phyloP scores from a whole-genome alignment of 441 rosid species.

The Erysimum pusillum region DNA sequence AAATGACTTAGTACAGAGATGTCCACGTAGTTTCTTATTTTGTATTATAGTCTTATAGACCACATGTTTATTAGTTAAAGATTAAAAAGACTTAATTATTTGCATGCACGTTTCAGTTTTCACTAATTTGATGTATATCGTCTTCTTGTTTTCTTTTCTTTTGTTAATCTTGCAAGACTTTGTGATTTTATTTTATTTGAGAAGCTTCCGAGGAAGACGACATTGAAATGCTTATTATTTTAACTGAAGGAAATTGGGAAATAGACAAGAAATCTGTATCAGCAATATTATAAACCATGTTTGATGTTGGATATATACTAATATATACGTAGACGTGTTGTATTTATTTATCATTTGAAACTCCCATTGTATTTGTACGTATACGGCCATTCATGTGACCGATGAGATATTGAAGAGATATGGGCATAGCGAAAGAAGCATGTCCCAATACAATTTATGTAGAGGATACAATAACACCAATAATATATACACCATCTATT shows the following conservation, averaged over 20 bases:
- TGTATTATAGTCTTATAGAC: background rate
- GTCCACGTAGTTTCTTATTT: constrained; percentile 2
- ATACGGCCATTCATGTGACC: constrained; percentile 46
- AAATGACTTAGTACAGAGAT: background rate
- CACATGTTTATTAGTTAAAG: constrained; percentile 1
- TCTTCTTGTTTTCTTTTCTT: background rate
- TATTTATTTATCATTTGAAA: background rate
- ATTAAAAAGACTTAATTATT: background rate
- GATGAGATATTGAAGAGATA: constrained; percentile 40
- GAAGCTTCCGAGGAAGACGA: constrained; percentile 39
- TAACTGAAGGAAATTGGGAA: constrained; percentile 11
- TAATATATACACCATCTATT: constrained; percentile 10
- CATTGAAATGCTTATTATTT: background rate
- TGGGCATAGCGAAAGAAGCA: constrained; percentile 40
- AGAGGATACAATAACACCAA: constrained; percentile 22
- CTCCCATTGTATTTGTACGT: constrained; percentile 29
- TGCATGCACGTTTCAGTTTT: constrained; percentile 15
- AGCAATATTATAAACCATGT: constrained; percentile 6
- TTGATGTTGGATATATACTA: constrained; percentile 30
- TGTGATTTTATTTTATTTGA: background rate
- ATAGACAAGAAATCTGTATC: constrained; percentile 20
- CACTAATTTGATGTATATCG: background rate
- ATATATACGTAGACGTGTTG: constrained; percentile 20
- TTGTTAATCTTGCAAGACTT: background rate
- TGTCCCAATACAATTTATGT: constrained; percentile 47